Evolutionary conservation across 352 stramenopile genomes (phyloP).

Genomic region (Pythium pyrilobum): DNA sequence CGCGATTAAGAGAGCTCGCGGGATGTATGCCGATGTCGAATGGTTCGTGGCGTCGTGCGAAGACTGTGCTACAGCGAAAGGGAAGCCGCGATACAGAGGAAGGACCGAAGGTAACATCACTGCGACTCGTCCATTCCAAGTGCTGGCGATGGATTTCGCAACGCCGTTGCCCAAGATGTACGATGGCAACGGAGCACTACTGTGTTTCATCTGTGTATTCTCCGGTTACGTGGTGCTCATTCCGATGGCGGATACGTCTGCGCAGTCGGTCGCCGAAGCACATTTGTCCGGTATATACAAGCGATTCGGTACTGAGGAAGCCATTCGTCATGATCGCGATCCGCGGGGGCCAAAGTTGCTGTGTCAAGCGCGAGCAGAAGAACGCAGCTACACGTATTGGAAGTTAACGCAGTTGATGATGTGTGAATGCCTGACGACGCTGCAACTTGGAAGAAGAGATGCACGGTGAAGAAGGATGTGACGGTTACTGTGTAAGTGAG

Average conservation of each 20-base stretch:
- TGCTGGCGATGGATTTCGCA: slow-evolving; percentile 6
- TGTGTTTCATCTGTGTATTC: slow-evolving; percentile 3
- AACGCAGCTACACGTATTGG: too few species aligned
- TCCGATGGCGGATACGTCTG: background rate
- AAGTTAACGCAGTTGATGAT: too few species aligned
- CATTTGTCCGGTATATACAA: slow-evolving; percentile 11
- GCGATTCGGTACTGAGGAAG: slow-evolving; percentile 2
- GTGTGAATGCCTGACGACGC: too few species aligned
- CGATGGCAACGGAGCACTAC: background rate
- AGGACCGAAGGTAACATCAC: background rate
- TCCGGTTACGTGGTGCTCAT: background rate
- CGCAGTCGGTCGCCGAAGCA: slow-evolving; percentile 11
- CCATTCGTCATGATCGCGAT: slow-evolving; percentile 11
- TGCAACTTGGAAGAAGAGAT: too few species aligned
- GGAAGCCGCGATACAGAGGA: slow-evolving; percentile 5
- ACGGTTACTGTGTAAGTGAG: too few species aligned
- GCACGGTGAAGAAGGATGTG: too few species aligned
- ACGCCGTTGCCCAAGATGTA: background rate
- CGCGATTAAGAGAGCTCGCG: background rate
- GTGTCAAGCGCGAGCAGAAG: too few species aligned
- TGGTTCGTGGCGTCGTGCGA: background rate
- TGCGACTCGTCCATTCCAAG: background rate
- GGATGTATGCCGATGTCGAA: background rate
- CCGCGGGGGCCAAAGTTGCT: too few species aligned
- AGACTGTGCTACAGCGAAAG: slow-evolving; percentile 5